phyloP scores from a whole-genome alignment of 169 alveolate species.

The Plasmodium ovale region DNA sequence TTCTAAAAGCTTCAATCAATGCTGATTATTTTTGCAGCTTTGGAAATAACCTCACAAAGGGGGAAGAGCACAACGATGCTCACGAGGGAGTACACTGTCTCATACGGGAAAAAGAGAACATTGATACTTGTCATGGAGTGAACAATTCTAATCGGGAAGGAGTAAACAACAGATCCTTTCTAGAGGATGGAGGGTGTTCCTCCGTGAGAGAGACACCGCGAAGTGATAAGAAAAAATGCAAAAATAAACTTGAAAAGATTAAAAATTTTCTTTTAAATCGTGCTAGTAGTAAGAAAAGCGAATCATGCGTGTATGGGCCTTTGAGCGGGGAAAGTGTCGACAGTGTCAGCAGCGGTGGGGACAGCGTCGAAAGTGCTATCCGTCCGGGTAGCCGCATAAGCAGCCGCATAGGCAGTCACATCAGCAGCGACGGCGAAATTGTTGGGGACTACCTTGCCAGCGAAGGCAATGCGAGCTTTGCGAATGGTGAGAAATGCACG shows the following conservation, averaged over 20 bases:
- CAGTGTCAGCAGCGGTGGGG: too few species aligned
- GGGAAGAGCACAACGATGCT: too few species aligned
- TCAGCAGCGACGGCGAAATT: not conserved
- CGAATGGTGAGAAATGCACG: not conserved
- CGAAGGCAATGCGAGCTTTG: not conserved
- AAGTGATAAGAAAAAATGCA: not conserved
- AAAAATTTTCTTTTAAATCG: slow-evolving; percentile 10
- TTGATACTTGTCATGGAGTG: not conserved
- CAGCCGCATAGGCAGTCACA: not conserved
- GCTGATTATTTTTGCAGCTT: slow-evolving; percentile 10
- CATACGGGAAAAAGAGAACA: not conserved
- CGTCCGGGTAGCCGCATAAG: not conserved
- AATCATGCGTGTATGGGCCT: too few species aligned
- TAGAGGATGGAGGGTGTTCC: not conserved
- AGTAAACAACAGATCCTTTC: too few species aligned
- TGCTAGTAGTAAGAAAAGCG: not conserved
- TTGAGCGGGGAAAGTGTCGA: too few species aligned
- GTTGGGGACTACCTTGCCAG: too few species aligned
- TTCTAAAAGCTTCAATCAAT: slow-evolving; percentile 59
- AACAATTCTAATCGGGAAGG: not conserved
- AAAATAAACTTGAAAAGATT: slow-evolving; percentile 4
- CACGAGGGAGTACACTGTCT: too few species aligned
- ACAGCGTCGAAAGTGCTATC: too few species aligned
- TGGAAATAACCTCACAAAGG: not conserved
- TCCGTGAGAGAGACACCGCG: too few species aligned